Evolutionary conservation across 495 filamentous ascomycete species (phyloP), one percentile per base, ranked within the genome.

Genomic region (Xylaria grammica): DNA sequence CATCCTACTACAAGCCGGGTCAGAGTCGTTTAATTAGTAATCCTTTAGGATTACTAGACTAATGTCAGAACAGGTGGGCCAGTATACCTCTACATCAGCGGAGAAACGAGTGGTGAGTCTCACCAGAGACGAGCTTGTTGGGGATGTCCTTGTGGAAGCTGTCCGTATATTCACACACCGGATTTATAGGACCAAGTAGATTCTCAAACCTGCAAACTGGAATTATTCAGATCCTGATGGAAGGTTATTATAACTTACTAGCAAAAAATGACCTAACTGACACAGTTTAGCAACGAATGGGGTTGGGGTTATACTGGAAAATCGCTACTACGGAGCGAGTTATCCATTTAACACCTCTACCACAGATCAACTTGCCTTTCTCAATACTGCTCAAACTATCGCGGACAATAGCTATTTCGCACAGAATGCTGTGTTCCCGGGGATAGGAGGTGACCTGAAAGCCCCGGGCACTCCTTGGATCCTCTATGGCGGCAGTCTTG

Each of bases 381-480:
- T 82, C 60, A 78, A 77, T 8, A 82, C 77, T n/a, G 79, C 80
- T 62, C 79, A 82, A 67, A 80, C 78, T 0, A 79, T 81, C 62
- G 79, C 79, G 20, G 79, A 81, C 50, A 80, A 80, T 56, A 78
- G 74, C 30, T 79, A 82, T 64, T 82, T 82, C 56, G 78, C 77
- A 29, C 76, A 78, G 53, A 74, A 80, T 60, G 79, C 75, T 17
- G 68, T 70, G 1, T 79, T 81, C 38, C 77, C 78, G 9, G 77
- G 77, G 6, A 44, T 81, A 22, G 30, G 61, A 11, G 51, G 63
- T n/a, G 63, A 72, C 60, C 55, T 78, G 5, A 79, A 71, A 9
- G 76, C 78, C 1, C 79, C 78, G 2, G 60, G 48, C 5, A 79
- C 76, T 38, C 78, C 79, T 0, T 80, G 78, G 77, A 78, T 80